Evolutionary conservation across 1,284 basidiomycete genomes (phyloP).

Genomic region (Takashimella koratensis): DNA sequence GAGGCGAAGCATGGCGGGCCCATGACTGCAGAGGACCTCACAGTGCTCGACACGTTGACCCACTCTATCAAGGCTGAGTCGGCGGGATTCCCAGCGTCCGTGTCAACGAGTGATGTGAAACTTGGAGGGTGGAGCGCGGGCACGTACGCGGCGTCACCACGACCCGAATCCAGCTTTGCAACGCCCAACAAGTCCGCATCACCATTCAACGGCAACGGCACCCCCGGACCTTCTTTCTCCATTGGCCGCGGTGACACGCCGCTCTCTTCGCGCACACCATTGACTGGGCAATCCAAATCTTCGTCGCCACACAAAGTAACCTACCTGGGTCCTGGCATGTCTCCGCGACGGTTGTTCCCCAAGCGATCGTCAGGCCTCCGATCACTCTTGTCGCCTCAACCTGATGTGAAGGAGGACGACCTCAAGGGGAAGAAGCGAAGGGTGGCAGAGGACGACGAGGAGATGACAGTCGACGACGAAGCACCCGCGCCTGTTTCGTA

Average conservation of each 20-base stretch:
- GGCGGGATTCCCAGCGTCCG: constrained; percentile 1
- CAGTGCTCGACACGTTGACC: constrained; percentile 33
- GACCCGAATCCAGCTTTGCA: neutral
- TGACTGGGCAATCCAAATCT: neutral
- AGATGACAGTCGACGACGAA: constrained; percentile 7
- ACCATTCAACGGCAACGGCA: neutral
- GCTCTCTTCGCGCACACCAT: neutral
- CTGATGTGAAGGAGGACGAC: constrained; percentile 11
- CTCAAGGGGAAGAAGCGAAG: constrained; percentile 17
- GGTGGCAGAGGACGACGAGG: constrained; percentile 7
- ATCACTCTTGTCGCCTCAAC: constrained; percentile 17
- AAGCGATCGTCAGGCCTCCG: constrained; percentile 9
- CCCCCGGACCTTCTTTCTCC: constrained; percentile 17
- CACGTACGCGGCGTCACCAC: constrained; percentile 5
- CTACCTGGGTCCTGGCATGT: constrained; percentile 43
- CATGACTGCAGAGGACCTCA: constrained; percentile 27
- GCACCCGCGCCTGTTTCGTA: neutral
- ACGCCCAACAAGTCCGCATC: neutral
- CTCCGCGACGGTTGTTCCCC: constrained; percentile 26
- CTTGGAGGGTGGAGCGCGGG: constrained; percentile 26
- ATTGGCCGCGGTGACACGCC: constrained; percentile 8
- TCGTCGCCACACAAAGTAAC: constrained; percentile 7
- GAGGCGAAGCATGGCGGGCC: constrained; percentile 30
- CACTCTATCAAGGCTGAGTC: constrained; percentile 26
- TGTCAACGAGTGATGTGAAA: neutral